Evolutionary conservation across 1,284 basidiomycete species (phyloP), one percentile per base, ranked within the genome.

Genomic region (Pascua guehoae): DNA sequence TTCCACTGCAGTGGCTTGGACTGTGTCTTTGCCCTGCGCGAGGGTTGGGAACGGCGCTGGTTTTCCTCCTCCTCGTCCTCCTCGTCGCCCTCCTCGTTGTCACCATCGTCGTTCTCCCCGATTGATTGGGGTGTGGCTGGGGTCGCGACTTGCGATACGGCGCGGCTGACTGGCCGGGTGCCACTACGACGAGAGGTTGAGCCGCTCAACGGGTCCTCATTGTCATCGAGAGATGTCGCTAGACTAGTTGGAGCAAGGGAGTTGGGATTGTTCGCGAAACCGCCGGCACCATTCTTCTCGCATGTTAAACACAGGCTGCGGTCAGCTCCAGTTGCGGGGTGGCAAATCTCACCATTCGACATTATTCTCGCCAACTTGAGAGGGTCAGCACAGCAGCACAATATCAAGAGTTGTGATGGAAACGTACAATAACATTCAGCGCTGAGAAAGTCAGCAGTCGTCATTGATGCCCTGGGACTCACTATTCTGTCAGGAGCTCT

Each of bases 401-500:
- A 10, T 5, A 5, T 3, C 24, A 32, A 7, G 24, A 7, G 24
- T 32, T 32, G 24, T 32, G 4, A 32, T 32, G 24, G 14, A 7
- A 17, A 58, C 70, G 41, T 56, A 72, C 68, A 75, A 49, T 75
- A 75, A 44, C 68, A 65, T 12, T 69, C 66, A 8, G 70, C 73
- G 49, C 70, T 72, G 53, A 4, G 24, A 32, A 32, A 32, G 24
- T 32, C 7, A 32, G 24, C 39, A 16, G 44, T 47, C n/a, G 18
- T 38, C 15, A 32, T 16, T n/a, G 24, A 39, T 15, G 32, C 1
- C 10, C 9, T 32, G 24, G 24, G 24, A 66, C 74, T 64, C 56
- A 73, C 73, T 78, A 78, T 52, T 67, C 73, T 1, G 76, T 72
- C 0, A 71, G 74, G 40, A 78, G 44, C 54, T 78, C 76, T 2